phyloP scores from a whole-genome alignment of 805 yeast genomes.

The Tetrapisispora pingtungensis region DNA sequence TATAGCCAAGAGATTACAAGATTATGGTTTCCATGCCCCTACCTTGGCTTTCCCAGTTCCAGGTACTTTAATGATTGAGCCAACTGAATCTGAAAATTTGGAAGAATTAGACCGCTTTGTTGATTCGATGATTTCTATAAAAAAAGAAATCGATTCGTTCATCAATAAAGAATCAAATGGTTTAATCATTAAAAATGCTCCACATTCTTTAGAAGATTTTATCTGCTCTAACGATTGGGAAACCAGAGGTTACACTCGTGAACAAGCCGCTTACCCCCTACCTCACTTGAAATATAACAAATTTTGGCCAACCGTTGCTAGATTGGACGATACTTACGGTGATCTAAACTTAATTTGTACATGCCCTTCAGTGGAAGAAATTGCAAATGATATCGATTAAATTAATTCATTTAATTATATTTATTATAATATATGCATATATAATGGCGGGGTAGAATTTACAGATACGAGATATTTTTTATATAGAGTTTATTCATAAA shows the following conservation, averaged over 20 bases:
- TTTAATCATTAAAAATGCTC: constrained; percentile 73
- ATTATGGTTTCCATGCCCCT: constrained; percentile 98
- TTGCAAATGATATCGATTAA: constrained; percentile 29
- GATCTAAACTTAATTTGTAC: constrained; percentile 89
- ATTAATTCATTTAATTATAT: background rate
- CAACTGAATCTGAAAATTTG: constrained; percentile 88
- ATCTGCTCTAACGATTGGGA: constrained; percentile 65
- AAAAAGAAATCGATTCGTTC: constrained; percentile 68
- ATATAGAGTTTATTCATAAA: too few species aligned
- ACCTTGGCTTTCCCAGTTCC: constrained; percentile 98
- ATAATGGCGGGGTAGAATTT: too few species aligned
- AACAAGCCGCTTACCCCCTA: constrained; percentile 87
- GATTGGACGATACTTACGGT: constrained; percentile 92
- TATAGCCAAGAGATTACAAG: constrained; percentile 93
- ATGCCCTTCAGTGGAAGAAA: constrained; percentile 78
- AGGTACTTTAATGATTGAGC: constrained; percentile 95
- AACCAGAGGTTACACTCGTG: constrained; percentile 77
- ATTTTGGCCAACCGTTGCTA: constrained; percentile 91
- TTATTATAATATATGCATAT: background rate
- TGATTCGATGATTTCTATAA: constrained; percentile 74
- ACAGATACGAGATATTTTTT: background rate
- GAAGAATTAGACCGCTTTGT: constrained; percentile 86
- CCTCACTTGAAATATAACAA: constrained; percentile 63
- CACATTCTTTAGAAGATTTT: constrained; percentile 80
- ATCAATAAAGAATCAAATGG: constrained; percentile 60